Evolutionary conservation across 1,284 basidiomycete genomes (phyloP).

Genomic region (Vanrija humicola): DNA sequence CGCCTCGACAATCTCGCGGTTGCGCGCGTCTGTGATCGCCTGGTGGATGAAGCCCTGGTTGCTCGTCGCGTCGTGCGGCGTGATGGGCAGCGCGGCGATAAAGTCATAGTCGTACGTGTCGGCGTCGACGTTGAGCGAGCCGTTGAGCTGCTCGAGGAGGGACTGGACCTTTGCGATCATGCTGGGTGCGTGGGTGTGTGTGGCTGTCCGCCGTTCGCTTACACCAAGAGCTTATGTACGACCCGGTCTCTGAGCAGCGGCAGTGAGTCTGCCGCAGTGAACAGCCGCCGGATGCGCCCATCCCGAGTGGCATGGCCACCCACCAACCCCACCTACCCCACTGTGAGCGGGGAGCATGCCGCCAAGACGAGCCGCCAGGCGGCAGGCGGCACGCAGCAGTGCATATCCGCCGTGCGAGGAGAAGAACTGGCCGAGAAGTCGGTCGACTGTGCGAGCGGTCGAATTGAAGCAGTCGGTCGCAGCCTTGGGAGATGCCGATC

Average conservation of each 20-base stretch:
- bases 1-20: constrained; percentile 28
- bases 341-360: too few relatives aligned
- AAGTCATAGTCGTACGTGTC: constrained; percentile 32
- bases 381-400: too few relatives aligned
- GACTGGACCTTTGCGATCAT: constrained; percentile 18
- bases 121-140: constrained; percentile 27
- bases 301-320: too few relatives aligned
- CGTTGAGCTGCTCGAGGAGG: constrained; percentile 36
- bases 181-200: constrained; percentile 2
- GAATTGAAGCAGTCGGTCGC: background rate
- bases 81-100: constrained; percentile 27
- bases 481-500: background rate
- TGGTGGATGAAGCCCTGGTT: constrained; percentile 34
- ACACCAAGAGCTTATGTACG: too few relatives aligned
- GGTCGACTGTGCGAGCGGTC: too few relatives aligned
- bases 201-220: background rate
- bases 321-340: too few relatives aligned
- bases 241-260: too few relatives aligned
- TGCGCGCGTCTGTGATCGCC: constrained; percentile 26
- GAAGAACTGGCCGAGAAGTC: too few relatives aligned
- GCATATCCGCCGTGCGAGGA: too few relatives aligned
- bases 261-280: too few relatives aligned
- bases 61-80: constrained; percentile 34
- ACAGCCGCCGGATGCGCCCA: too few relatives aligned
- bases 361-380: too few relatives aligned